Conservation (phyloP, 768 basidiomycete species). For the Auricularia auricula-judae region DNA sequence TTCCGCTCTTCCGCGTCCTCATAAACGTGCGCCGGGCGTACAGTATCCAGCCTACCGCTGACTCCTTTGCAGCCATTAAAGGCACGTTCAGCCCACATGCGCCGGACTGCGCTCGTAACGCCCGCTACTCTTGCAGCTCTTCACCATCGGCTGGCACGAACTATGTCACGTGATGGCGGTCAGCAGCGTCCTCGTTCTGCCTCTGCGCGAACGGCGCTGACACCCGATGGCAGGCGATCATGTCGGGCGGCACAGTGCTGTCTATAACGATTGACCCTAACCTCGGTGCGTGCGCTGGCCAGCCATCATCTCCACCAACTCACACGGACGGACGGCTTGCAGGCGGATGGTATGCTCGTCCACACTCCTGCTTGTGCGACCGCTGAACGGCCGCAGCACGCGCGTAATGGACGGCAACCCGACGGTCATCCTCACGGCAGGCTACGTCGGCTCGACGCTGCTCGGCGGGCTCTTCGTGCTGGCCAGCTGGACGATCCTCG, state of each 20-base stretch:
- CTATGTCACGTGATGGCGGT: slow-evolving; percentile 74
- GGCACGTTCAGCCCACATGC: slow-evolving; percentile 5
- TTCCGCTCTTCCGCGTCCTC: slow-evolving; percentile 64
- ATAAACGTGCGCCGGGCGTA: slow-evolving; percentile 33
- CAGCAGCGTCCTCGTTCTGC: slow-evolving; percentile 17
- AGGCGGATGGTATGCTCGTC: slow-evolving; percentile 1
- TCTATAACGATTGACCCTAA: slow-evolving; percentile 80
- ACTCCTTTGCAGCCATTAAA: slow-evolving; percentile 45
- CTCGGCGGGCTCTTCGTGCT: slow-evolving; percentile 76
- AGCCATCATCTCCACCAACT: slow-evolving; percentile 26
- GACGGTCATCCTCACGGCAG: slow-evolving; percentile 54
- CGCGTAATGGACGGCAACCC: slow-evolving; percentile 65
- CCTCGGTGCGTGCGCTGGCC: slow-evolving; percentile 59
- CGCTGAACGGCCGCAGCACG: neutral
- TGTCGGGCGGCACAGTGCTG: slow-evolving; percentile 68
- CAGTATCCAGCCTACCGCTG: neutral
- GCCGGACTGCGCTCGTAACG: neutral
- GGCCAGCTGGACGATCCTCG: slow-evolving; percentile 79
- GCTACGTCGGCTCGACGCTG: slow-evolving; percentile 74
- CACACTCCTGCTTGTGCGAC: neutral
- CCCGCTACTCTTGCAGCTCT: slow-evolving; percentile 26
- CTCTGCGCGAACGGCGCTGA: neutral
- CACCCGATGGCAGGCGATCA: slow-evolving; percentile 43
- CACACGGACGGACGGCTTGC: slow-evolving; percentile 60
- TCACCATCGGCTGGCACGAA: slow-evolving; percentile 85